These are phyloP conservation scores for Primulina eburnea DNA, from an alignment of 257 asterid species.

Conservation along the genomic window DNA sequence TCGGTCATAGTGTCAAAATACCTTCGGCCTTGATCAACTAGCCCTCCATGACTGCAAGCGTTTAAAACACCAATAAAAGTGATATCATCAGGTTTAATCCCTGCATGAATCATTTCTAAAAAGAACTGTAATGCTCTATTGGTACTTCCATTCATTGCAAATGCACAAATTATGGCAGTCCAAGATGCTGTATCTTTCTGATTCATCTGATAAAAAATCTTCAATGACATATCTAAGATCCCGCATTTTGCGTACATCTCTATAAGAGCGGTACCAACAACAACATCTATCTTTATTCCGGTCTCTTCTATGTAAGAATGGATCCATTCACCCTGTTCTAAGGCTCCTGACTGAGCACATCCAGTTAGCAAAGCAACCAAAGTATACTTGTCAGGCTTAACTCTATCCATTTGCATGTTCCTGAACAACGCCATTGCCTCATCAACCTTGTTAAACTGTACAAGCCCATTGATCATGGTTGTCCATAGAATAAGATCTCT, in stretches of 20 bases:
- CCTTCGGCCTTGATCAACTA: slow-evolving; percentile 44
- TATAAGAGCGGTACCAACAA: slow-evolving; percentile 46
- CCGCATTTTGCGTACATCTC: slow-evolving; percentile 57
- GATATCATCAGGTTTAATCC: slow-evolving; percentile 40
- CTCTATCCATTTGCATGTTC: slow-evolving; percentile 36
- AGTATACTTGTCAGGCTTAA: slow-evolving; percentile 45
- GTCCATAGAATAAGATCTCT: slow-evolving; percentile 50
- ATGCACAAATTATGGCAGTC: slow-evolving; percentile 42
- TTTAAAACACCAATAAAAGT: slow-evolving; percentile 48
- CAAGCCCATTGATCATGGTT: slow-evolving; percentile 45
- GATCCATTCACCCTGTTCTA: slow-evolving; percentile 44
- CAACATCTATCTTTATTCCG: slow-evolving; percentile 30
- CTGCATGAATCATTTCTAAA: slow-evolving; percentile 33
- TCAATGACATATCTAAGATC: slow-evolving; percentile 35
- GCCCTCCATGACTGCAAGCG: slow-evolving; percentile 54
- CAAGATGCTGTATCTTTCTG: slow-evolving; percentile 41
- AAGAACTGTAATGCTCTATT: slow-evolving; percentile 38
- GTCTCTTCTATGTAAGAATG: slow-evolving; percentile 35
- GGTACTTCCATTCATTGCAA: slow-evolving; percentile 43
- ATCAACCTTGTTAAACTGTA: slow-evolving; percentile 38
- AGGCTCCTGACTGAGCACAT: slow-evolving; percentile 44
- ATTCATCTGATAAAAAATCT: slow-evolving; percentile 30
- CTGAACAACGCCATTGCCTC: slow-evolving; percentile 36
- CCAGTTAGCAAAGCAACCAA: slow-evolving; percentile 46
- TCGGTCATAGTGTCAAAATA: slow-evolving; percentile 35